Base-by-base conservation (phyloP, 371 early-diverging fungal genomes). In the Entomophthora muscae region DNA sequence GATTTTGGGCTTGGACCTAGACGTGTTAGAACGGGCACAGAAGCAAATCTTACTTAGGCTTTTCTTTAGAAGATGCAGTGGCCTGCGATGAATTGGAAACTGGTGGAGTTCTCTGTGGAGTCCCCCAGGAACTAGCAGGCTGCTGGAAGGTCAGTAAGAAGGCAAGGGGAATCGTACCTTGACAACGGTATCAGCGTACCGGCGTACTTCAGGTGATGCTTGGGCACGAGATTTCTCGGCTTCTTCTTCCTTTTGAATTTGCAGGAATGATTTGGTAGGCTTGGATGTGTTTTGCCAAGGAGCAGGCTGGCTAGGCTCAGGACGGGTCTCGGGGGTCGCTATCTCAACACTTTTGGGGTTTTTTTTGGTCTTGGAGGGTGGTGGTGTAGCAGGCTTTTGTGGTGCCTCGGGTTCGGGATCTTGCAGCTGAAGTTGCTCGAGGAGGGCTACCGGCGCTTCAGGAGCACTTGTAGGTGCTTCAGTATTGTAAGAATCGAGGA, bases 191-290 rank as follows among this genome's bases (percentile, higher is more conserved):
- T 74, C 76, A 22, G 79, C 75, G 65, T 77, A 75, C 1, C 78
- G 75, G 59, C 75, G 72, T 2, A 26, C 64, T 54, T 64, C 22
- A 52, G 28, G 28, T 56, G 64, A n/a, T n/a, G n/a, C n/a, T n/a
- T n/a, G n/a, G n/a, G n/a, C 13, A 56, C 65, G 26, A 71, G 71
- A 59, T 73, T 73, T 12, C 62, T 73, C 56, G 21, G 78, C 82
- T 27, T 76, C 78, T 61, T 88, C 88, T 65, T 88, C 88, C 63
- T 80, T 75, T 68, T 87, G 87, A 59, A 88, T 88, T 70, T 88
- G 85, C 63, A 82, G 72, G 27, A 88, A 67, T 0, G 84, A 84
- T 72, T 86, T 86, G 66, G 85, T 85, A 1, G 85, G 77, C 12
- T 82, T 70, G 61, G 69, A 57, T 0, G 75, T 68, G 31, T 73